phyloP scores from a whole-genome alignment of 2,329 filamentous ascomycete species.

The Xylaria sp. region DNA sequence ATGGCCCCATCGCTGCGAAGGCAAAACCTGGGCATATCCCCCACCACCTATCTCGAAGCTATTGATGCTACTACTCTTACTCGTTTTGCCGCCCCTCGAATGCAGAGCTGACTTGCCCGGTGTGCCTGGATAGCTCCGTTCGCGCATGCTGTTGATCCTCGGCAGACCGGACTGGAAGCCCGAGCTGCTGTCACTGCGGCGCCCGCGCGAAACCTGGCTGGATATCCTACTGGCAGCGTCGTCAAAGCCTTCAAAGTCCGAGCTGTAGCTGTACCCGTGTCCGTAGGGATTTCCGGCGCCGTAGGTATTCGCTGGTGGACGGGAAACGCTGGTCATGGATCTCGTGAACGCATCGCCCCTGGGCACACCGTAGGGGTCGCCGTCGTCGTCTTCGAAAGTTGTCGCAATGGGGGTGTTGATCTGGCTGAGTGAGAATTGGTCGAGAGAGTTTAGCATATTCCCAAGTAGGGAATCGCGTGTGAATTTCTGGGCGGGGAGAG shows the following conservation, averaged over 20 bases:
- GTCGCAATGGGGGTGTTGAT: slow-evolving; percentile 48
- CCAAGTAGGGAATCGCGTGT: slow-evolving; percentile 92
- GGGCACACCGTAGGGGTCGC: slow-evolving; percentile 43
- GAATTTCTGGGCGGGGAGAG: slow-evolving; percentile 77
- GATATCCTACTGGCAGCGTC: slow-evolving; percentile 62
- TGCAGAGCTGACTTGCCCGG: slow-evolving; percentile 58
- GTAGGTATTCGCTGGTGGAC: slow-evolving; percentile 39
- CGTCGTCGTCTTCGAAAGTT: slow-evolving; percentile 53
- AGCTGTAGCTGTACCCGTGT: slow-evolving; percentile 68
- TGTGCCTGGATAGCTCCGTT: slow-evolving; percentile 53
- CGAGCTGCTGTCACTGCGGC: slow-evolving; percentile 83
- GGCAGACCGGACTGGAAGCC: slow-evolving; percentile 70
- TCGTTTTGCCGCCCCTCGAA: slow-evolving; percentile 69
- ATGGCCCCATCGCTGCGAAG: slow-evolving; percentile 68
- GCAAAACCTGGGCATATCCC: slow-evolving; percentile 66
- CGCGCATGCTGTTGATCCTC: slow-evolving; percentile 71
- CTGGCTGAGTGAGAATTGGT: slow-evolving; percentile 75
- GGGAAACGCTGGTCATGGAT: slow-evolving; percentile 45
- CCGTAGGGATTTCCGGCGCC: slow-evolving; percentile 39
- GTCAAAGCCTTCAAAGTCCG: slow-evolving; percentile 67
- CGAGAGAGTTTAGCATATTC: slow-evolving; percentile 93
- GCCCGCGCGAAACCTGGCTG: slow-evolving; percentile 64
- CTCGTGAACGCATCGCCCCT: slow-evolving; percentile 43
- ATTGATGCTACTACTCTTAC: slow-evolving; percentile 75
- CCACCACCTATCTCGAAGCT: slow-evolving; percentile 69